phyloP scores from a whole-genome alignment of 208 protist genomes.

The Trypanosoma grayi region DNA sequence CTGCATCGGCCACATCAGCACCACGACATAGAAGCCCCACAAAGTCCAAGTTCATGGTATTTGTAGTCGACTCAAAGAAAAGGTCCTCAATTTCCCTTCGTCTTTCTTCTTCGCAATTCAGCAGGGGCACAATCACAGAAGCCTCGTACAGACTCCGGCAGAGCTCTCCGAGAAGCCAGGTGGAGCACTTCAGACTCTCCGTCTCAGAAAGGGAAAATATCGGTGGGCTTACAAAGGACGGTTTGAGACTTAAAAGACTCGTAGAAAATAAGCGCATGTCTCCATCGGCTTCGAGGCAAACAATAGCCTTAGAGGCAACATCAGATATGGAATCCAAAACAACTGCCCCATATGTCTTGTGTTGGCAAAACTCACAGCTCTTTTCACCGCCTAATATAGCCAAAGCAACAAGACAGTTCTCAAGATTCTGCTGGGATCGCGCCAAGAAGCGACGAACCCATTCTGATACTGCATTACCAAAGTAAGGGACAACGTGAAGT shows the following conservation, averaged over 20 bases:
- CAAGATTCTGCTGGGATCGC: slow-evolving; percentile 55
- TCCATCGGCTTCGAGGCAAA: slow-evolving; percentile 72
- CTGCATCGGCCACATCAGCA: background rate
- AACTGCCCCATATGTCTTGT: slow-evolving; percentile 81
- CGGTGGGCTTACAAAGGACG: slow-evolving; percentile 77
- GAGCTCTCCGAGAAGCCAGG: slow-evolving; percentile 54
- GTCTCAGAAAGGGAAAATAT: slow-evolving; percentile 49
- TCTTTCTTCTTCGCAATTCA: slow-evolving; percentile 48
- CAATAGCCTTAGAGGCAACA: slow-evolving; percentile 57
- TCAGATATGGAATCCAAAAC: slow-evolving; percentile 74
- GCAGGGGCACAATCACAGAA: slow-evolving; percentile 55
- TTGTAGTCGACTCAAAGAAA: slow-evolving; percentile 34
- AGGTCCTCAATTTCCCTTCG: slow-evolving; percentile 48
- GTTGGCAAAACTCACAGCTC: slow-evolving; percentile 77
- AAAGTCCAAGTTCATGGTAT: slow-evolving; percentile 40
- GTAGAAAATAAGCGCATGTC: slow-evolving; percentile 71
- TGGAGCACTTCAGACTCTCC: slow-evolving; percentile 51
- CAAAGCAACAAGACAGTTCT: slow-evolving; percentile 71
- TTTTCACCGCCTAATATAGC: slow-evolving; percentile 81
- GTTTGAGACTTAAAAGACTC: slow-evolving; percentile 54
- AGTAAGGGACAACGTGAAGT: slow-evolving; percentile 69
- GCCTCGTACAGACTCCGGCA: slow-evolving; percentile 60
- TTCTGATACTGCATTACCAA: slow-evolving; percentile 54
- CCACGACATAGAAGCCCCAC: slow-evolving; percentile 32
- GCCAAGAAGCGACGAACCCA: slow-evolving; percentile 66